Evolutionary conservation across 2,329 filamentous ascomycete species (phyloP).

Genomic region (Fusarium anguioides): DNA sequence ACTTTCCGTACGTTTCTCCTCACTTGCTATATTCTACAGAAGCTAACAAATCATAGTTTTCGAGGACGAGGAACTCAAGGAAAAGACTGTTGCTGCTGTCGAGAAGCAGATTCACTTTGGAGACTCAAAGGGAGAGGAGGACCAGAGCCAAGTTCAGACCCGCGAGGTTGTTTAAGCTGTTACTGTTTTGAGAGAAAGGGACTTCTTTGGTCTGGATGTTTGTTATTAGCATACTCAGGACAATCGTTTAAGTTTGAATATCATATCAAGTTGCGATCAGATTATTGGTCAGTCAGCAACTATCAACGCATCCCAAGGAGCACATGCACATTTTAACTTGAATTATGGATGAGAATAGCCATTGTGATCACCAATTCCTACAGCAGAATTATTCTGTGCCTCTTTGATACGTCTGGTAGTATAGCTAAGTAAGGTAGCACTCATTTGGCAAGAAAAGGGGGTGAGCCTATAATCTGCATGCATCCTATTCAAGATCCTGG

Average conservation of each 20-base stretch:
- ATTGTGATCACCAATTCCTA: too few relatives aligned
- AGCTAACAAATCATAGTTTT: constrained; percentile 50
- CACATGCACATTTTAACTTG: background rate
- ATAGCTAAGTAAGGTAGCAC: too few relatives aligned
- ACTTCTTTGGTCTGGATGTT: background rate
- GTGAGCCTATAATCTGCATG: too few relatives aligned
- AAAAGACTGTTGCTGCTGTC: constrained; percentile 53
- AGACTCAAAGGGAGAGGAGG: constrained; percentile 21
- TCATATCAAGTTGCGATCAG: background rate
- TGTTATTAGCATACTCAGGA: background rate
- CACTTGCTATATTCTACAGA: rapidly evolving
- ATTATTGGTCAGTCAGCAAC: background rate
- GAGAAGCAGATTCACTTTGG: constrained; percentile 52
- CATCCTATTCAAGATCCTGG: too few relatives aligned
- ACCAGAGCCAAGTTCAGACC: constrained; percentile 7
- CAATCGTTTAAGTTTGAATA: background rate
- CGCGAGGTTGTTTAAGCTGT: constrained; percentile 21
- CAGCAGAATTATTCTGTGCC: too few relatives aligned
- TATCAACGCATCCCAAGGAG: background rate
- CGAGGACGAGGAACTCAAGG: constrained; percentile 53
- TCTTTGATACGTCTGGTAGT: too few relatives aligned
- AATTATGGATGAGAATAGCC: background rate
- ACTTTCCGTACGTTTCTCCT: constrained; percentile 52
- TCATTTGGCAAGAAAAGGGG: too few relatives aligned
- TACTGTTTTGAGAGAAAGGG: background rate